Conservation (phyloP, 495 filamentous ascomycete genomes). For the Penicillium lividum region DNA sequence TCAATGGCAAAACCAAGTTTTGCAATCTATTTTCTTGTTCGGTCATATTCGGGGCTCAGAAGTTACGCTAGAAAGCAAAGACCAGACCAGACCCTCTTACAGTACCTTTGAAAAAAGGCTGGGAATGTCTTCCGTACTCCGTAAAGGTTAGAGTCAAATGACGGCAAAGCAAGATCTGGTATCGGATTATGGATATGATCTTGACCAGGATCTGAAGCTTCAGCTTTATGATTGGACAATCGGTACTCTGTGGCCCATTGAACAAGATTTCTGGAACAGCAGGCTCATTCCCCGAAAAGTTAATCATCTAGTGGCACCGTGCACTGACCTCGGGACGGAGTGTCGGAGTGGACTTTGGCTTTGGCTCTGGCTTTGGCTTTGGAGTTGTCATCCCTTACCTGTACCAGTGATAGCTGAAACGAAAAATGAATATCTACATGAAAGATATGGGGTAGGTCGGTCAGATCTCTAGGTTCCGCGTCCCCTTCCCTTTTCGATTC, state of each 20-base stretch:
- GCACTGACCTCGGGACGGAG: not conserved
- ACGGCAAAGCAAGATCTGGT: slow-evolving; percentile 9
- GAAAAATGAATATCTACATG: not conserved
- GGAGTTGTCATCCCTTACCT: not conserved
- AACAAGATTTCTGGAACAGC: slow-evolving; percentile 23
- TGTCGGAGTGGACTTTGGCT: too few relatives aligned
- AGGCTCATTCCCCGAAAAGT: slow-evolving; percentile 16
- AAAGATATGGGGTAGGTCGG: not conserved
- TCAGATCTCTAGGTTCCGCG: too few relatives aligned
- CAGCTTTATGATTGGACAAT: slow-evolving; percentile 21
- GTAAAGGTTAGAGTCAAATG: not conserved
- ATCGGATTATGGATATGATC: slow-evolving; percentile 13
- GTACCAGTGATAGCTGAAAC: not conserved
- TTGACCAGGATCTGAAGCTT: not conserved
- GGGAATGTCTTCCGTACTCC: not conserved
- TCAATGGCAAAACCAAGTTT: not conserved
- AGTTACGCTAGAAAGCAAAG: too few relatives aligned
- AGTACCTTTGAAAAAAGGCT: not conserved
- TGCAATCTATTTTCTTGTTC: not conserved
- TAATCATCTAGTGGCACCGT: not conserved
- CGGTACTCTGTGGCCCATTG: slow-evolving; percentile 15
- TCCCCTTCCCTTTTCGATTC: too few relatives aligned
- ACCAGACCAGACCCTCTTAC: not conserved
- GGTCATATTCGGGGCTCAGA: not conserved
- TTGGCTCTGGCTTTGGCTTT: too few relatives aligned